A percentile compares a stretch with the other conserved stretches of the same genome.
phyloP scores from a whole-genome alignment of 2,329 filamentous ascomycete species.

The Trichothecium roseum region DNA sequence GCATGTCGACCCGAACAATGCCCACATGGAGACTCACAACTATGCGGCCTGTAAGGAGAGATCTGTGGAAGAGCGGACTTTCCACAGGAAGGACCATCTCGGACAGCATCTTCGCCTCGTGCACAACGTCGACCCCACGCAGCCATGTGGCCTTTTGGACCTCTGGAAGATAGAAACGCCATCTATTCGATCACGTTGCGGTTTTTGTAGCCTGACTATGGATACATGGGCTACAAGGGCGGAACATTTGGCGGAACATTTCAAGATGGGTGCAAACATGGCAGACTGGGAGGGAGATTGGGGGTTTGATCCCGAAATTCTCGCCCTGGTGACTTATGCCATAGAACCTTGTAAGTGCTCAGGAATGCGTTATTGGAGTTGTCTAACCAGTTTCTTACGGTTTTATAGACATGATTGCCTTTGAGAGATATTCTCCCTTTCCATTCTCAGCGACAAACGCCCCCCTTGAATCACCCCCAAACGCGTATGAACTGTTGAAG shows the following conservation, averaged over 20 bases:
- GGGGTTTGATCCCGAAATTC: slow-evolving; percentile 24
- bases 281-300: slow-evolving; percentile 32
- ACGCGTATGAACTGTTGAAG: slow-evolving; percentile 24
- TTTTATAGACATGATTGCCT: slow-evolving; percentile 11
- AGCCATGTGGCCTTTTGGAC: background rate
- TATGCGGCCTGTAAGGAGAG: slow-evolving; percentile 39
- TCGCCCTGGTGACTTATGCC: slow-evolving; percentile 27
- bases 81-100: slow-evolving; percentile 33
- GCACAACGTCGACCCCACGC: slow-evolving; percentile 24
- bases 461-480: slow-evolving; percentile 9
- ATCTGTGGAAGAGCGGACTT: slow-evolving; percentile 27
- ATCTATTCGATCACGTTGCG: slow-evolving; percentile 26
- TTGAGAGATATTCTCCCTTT: slow-evolving; percentile 10
- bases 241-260: slow-evolving; percentile 30
- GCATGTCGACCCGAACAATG: slow-evolving; percentile 14
- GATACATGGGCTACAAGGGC: slow-evolving; percentile 24
- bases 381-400: too few relatives aligned
- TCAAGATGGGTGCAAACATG: slow-evolving; percentile 29
- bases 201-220: slow-evolving; percentile 26
- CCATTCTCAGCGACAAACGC: slow-evolving; percentile 11
- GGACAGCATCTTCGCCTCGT: slow-evolving; percentile 31
- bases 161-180: slow-evolving; percentile 25
- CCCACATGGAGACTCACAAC: slow-evolving; percentile 26
- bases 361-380: too few relatives aligned
- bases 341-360: slow-evolving; percentile 26